These are phyloP conservation scores for Phialemoniopsis sp. DNA, from an alignment of 2,329 filamentous ascomycete genomes.

Conservation along the genomic window DNA sequence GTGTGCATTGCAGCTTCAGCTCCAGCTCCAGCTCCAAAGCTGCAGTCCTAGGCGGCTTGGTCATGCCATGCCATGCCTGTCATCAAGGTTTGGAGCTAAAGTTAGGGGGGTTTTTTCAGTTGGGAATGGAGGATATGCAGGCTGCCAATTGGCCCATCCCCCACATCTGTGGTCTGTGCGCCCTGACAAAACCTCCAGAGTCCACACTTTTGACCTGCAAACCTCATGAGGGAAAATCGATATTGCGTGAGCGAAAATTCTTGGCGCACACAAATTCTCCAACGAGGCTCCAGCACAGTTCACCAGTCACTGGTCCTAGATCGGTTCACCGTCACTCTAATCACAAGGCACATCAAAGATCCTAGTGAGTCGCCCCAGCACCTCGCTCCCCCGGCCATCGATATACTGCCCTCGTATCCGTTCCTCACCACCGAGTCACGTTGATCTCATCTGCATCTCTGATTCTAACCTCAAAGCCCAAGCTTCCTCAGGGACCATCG, in stretches of 20 bases:
- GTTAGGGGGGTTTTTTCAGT: too few species aligned
- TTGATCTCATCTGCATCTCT: not conserved
- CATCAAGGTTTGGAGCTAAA: too few species aligned
- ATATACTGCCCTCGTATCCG: not conserved
- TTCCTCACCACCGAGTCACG: not conserved
- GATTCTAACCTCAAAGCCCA: not conserved
- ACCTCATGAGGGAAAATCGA: conserved; percentile 5
- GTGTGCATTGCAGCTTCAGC: too few species aligned
- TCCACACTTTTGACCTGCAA: too few species aligned
- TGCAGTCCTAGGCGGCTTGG: too few species aligned
- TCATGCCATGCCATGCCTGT: too few species aligned
- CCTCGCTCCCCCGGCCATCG: not conserved
- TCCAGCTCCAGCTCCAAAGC: too few species aligned
- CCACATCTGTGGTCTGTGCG: too few species aligned
- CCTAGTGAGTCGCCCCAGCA: not conserved
- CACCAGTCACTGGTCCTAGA: not conserved
- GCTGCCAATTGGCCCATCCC: too few species aligned
- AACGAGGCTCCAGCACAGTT: not conserved
- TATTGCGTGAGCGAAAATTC: conserved; percentile 8
- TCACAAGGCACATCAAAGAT: not conserved
- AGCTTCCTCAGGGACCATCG: too few species aligned
- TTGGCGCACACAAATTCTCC: conserved; percentile 5
- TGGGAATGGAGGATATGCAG: too few species aligned
- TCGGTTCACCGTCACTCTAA: not conserved
- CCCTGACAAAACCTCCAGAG: too few species aligned